Evolutionary conservation across 306 rosid species (phyloP).

Genomic region (Quercus agrifolia): DNA sequence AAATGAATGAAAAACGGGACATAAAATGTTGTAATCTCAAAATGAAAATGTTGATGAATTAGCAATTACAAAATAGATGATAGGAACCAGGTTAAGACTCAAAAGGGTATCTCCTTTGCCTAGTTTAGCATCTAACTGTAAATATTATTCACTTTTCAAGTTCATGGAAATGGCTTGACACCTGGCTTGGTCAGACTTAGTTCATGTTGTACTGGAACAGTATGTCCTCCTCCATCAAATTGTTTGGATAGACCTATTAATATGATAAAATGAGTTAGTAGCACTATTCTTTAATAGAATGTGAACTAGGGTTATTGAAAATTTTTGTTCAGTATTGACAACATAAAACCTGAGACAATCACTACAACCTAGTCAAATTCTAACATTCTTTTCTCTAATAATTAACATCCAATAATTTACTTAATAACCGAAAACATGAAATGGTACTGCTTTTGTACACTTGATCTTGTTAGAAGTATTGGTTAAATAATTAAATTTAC

Average conservation of each 20-base stretch:
- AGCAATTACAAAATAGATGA: neutral
- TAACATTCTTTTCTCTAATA: neutral
- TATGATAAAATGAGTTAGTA: neutral
- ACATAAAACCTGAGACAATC: neutral
- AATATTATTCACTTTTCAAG: neutral
- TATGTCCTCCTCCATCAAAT: neutral
- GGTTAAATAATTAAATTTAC: too few species aligned
- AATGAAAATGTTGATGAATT: neutral
- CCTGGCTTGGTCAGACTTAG: neutral
- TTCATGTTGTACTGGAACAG: neutral
- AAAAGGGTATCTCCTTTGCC: conserved; percentile 1
- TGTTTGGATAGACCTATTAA: conserved; percentile 2
- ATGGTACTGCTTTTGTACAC: neutral
- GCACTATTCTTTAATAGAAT: neutral
- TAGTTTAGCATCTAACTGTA: neutral
- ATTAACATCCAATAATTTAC: neutral
- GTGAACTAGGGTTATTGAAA: neutral
- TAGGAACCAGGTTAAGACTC: neutral
- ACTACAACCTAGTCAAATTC: neutral
- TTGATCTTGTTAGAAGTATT: neutral
- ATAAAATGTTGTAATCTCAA: neutral
- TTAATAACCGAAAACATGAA: neutral
- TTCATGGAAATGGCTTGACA: neutral
- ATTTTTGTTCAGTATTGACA: neutral
- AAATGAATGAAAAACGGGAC: neutral